These are phyloP conservation scores for Canavalia ensiformis DNA, from an alignment of 306 rosid genomes.

Conservation along the genomic window DNA sequence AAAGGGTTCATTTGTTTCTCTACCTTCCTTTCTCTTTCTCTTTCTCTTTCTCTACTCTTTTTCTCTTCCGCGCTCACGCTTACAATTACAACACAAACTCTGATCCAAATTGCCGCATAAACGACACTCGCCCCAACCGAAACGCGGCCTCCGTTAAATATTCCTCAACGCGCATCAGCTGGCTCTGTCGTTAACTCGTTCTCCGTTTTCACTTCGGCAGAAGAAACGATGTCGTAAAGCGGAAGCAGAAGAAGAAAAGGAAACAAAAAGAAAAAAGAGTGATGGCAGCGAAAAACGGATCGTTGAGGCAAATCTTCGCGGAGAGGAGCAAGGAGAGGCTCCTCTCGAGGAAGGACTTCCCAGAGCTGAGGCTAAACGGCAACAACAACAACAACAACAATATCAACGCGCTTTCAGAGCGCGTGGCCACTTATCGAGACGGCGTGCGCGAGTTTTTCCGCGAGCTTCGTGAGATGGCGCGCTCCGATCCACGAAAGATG, in stretches of 20 bases:
- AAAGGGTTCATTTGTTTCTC: too few species aligned
- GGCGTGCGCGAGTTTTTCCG: slow-evolving; percentile 12
- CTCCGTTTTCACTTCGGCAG: background rate
- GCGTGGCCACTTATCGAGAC: slow-evolving; percentile 19
- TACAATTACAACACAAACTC: too few species aligned
- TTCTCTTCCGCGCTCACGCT: too few species aligned
- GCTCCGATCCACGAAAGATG: slow-evolving; percentile 63
- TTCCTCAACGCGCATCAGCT: background rate
- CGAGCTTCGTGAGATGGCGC: slow-evolving; percentile 62
- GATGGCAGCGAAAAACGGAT: slow-evolving; percentile 63
- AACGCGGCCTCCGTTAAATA: too few species aligned
- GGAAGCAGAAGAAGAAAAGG: background rate
- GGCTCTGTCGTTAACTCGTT: background rate
- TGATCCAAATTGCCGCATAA: too few species aligned
- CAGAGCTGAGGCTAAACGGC: slow-evolving; percentile 54
- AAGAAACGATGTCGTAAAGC: background rate
- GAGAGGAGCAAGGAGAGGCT: slow-evolving; percentile 68
- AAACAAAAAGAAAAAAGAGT: background rate
- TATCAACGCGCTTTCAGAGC: slow-evolving; percentile 47
- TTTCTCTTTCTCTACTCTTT: too few species aligned
- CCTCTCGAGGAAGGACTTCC: slow-evolving; percentile 52
- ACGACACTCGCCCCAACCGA: too few species aligned
- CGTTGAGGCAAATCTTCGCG: slow-evolving; percentile 58
- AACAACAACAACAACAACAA: background rate
- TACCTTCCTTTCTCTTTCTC: too few species aligned